Percentiles rank a stretch among this genome's conserved stretches.
Evolutionary conservation across 805 yeast genomes (phyloP).

Genomic region (Kodamaea kaohsiungensis): DNA sequence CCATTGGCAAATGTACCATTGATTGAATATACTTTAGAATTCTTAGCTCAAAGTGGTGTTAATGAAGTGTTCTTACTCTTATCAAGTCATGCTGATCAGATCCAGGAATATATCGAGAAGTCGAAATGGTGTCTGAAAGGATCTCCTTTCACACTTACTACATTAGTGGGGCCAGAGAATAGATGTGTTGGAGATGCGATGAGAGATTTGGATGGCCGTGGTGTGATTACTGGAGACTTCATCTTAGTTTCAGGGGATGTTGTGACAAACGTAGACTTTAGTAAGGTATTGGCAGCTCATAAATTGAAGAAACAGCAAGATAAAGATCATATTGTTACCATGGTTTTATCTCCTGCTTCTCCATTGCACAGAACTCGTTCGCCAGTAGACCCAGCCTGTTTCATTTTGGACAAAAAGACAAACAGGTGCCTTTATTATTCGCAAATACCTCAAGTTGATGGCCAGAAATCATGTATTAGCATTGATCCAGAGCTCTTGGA

Average conservation of each 20-base stretch:
- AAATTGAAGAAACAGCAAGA: conserved; percentile 69
- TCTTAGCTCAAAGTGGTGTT: conserved; percentile 87
- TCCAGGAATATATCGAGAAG: conserved; percentile 74
- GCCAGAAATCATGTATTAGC: conserved; percentile 41
- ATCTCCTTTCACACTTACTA: conserved; percentile 79
- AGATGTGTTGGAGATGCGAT: conserved; percentile 95
- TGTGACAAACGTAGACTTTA: conserved; percentile 85
- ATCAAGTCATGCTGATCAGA: conserved; percentile 86
- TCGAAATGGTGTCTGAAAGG: conserved; percentile 69
- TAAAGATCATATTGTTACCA: conserved; percentile 90
- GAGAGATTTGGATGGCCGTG: conserved; percentile 92
- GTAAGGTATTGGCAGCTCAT: conserved; percentile 72
- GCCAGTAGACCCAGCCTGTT: conserved; percentile 78
- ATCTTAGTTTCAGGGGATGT: conserved; percentile 91
- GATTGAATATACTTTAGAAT: conserved; percentile 92
- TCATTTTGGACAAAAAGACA: conserved; percentile 72
- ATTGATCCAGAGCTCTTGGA: conserved; percentile 85
- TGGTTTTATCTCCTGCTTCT: conserved; percentile 85
- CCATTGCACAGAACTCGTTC: conserved; percentile 85
- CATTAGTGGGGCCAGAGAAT: conserved; percentile 82
- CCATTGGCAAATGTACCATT: conserved; percentile 94
- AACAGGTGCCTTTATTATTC: conserved; percentile 84
- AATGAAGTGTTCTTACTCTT: conserved; percentile 89
- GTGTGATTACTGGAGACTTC: conserved; percentile 87
- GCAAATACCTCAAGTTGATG: conserved; percentile 59